phyloP scores from a whole-genome alignment of 73 alveolate species.

The Stentor coeruleus region DNA sequence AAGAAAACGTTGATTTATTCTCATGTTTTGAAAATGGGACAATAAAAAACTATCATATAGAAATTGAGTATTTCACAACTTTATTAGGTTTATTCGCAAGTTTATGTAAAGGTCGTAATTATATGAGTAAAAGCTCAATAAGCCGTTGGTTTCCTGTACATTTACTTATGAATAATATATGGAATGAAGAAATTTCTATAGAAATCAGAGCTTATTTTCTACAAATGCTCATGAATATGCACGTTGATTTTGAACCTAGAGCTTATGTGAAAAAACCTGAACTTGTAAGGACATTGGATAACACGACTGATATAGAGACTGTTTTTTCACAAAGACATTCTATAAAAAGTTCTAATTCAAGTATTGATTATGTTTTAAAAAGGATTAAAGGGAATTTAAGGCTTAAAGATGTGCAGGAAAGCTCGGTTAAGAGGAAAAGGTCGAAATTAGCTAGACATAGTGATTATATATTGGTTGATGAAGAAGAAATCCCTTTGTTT shows the following conservation, averaged over 20 bases:
- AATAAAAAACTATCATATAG: not conserved
- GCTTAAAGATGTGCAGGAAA: not conserved
- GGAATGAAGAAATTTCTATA: not conserved
- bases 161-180: not conserved
- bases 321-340: not conserved
- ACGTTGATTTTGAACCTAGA: conserved; percentile 16
- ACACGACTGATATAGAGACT: too few relatives aligned
- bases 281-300: not conserved
- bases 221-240: not conserved
- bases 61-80: not conserved
- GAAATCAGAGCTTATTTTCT: conserved; percentile 20
- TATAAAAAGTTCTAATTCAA: too few relatives aligned
- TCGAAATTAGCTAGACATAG: too few relatives aligned
- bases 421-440: not conserved
- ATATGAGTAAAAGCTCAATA: not conserved
- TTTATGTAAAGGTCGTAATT: conserved; percentile 3
- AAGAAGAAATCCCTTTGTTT: not conserved
- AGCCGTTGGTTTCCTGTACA: conserved; percentile 1
- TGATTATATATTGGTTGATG: not conserved
- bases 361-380: too few relatives aligned
- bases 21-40: not conserved
- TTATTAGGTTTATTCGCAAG: conserved; percentile 10
- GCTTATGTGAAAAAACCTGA: not conserved
- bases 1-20: not conserved
- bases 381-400: not conserved